Conservation (phyloP, 2,329 filamentous ascomycete species). For the Colletotrichum sp. region DNA sequence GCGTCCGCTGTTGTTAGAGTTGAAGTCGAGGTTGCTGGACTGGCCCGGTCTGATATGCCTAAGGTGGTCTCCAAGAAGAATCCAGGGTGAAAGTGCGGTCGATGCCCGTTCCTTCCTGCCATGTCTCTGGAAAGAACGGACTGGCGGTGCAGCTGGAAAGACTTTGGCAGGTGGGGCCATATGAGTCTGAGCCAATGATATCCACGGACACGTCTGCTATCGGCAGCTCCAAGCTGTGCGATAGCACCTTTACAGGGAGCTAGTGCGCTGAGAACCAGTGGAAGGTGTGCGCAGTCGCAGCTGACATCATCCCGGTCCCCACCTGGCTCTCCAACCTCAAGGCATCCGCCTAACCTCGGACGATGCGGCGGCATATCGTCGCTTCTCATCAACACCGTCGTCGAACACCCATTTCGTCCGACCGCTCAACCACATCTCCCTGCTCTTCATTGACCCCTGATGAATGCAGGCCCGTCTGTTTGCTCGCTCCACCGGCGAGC, state of each 20-base stretch:
- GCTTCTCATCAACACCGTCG: not conserved
- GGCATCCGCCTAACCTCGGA: not conserved
- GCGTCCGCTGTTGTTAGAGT: not conserved
- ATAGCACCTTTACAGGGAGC: not conserved
- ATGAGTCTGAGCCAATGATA: not conserved
- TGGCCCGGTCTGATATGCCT: not conserved
- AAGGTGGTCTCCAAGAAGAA: not conserved
- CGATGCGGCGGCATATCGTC: not conserved
- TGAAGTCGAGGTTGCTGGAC: not conserved
- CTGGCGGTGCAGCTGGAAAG: not conserved
- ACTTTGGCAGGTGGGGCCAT: not conserved
- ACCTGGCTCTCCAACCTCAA: not conserved
- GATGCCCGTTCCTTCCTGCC: not conserved
- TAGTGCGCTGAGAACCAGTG: not conserved
- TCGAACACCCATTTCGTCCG: not conserved
- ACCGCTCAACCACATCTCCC: not conserved
- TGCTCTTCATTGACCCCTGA: constrained; percentile 25
- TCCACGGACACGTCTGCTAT: not conserved
- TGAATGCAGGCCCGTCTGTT: constrained; percentile 78
- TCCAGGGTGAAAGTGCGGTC: not conserved
- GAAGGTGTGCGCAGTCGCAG: not conserved
- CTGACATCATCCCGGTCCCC: constrained; percentile 4
- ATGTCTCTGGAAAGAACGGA: not conserved
- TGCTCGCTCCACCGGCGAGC: constrained; percentile 74
- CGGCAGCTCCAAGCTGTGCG: not conserved